phyloP scores from a whole-genome alignment of 805 yeast genomes.

The Ogataea philodendri region DNA sequence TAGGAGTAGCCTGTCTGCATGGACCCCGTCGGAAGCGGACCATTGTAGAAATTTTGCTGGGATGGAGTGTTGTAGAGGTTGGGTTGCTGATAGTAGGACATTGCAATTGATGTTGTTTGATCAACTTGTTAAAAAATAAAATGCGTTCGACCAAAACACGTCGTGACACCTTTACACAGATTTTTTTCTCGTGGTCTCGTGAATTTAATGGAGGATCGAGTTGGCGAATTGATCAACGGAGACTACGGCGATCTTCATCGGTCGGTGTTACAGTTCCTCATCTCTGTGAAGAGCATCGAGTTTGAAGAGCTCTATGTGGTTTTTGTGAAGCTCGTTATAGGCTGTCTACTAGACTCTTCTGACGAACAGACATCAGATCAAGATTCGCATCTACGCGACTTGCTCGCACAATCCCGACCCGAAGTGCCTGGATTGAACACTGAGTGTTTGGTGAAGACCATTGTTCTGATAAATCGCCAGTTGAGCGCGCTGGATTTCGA shows the following conservation, averaged over 20 bases:
- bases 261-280: slow-evolving; percentile 18
- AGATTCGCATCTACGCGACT: slow-evolving; percentile 3
- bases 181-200: neutral
- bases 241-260: slow-evolving; percentile 18
- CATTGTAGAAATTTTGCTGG: slow-evolving; percentile 15
- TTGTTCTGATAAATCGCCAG: slow-evolving; percentile 27
- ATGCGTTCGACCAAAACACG: no score
- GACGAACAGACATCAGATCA: neutral
- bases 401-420: slow-evolving; percentile 5
- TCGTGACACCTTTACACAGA: slow-evolving; percentile 7
- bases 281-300: slow-evolving; percentile 15
- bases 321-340: slow-evolving; percentile 10
- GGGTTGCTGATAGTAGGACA: slow-evolving; percentile 37
- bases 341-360: slow-evolving; percentile 2
- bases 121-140: slow-evolving; percentile 3
- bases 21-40: slow-evolving; percentile 29
- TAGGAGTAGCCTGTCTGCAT: slow-evolving; percentile 27
- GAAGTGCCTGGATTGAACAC: slow-evolving; percentile 3
- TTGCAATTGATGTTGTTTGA: slow-evolving; percentile 9
- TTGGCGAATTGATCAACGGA: slow-evolving; percentile 1
- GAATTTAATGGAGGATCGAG: slow-evolving; percentile 2
- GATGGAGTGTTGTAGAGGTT: slow-evolving; percentile 18
- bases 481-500: slow-evolving; percentile 41
- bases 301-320: slow-evolving; percentile 11
- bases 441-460: slow-evolving; percentile 12